These are phyloP conservation scores for Amanita inopinata DNA, from an alignment of 768 basidiomycete species.

Conservation along the genomic window DNA sequence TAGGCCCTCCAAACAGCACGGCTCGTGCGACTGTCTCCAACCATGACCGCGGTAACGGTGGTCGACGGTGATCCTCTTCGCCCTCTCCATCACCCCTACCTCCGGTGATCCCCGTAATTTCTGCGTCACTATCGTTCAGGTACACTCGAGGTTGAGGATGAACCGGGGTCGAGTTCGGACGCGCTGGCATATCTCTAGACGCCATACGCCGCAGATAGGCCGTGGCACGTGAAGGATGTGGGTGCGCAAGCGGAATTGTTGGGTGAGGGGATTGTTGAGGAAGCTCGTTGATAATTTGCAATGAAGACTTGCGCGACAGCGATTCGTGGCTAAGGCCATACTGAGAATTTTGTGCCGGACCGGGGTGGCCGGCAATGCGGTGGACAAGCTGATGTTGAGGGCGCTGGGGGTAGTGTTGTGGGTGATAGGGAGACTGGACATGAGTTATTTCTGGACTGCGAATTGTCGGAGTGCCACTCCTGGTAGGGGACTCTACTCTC, in stretches of 20 bases:
- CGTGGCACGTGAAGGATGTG: constrained; percentile 44
- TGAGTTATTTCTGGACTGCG: neutral
- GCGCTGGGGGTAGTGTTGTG: neutral
- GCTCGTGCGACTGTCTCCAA: constrained; percentile 61
- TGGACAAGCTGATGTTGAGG: constrained; percentile 3
- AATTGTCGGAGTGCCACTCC: neutral
- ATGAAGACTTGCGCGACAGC: constrained; percentile 3
- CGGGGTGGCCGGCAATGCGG: constrained; percentile 2
- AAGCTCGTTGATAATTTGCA: neutral
- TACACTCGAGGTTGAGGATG: constrained; percentile 14
- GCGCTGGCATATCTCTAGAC: constrained; percentile 35
- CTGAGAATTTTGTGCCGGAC: constrained; percentile 1
- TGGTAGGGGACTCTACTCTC: neutral
- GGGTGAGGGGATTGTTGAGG: constrained; percentile 1
- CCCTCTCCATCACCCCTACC: constrained; percentile 21
- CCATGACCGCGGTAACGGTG: constrained; percentile 65
- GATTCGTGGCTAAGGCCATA: neutral
- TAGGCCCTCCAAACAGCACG: constrained; percentile 43
- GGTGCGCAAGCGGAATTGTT: constrained; percentile 19
- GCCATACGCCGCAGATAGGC: constrained; percentile 71
- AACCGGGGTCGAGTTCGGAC: constrained; percentile 24
- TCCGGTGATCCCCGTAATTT: constrained; percentile 8
- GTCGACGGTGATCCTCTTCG: constrained; percentile 22
- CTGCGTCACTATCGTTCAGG: constrained; percentile 23
- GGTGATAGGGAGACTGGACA: neutral